Evolutionary conservation across 1,284 basidiomycete species (phyloP).

Genomic region (Puccinia horiana): DNA sequence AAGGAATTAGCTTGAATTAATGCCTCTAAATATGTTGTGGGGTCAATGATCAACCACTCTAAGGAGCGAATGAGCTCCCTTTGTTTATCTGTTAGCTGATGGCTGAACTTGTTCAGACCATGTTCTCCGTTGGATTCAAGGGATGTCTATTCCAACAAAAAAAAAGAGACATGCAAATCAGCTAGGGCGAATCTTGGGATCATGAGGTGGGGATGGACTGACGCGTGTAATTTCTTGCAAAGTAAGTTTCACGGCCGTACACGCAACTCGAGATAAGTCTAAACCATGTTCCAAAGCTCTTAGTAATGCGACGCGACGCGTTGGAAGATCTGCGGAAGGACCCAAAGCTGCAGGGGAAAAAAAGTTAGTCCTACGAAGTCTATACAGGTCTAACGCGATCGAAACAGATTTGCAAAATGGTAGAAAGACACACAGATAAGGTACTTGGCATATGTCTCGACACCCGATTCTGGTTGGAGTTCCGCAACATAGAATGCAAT

Average conservation of each 20-base stretch:
- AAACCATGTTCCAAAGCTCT: slow-evolving; percentile 43
- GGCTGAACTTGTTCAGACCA: slow-evolving; percentile 31
- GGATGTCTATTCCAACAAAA: not conserved
- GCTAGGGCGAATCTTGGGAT: not conserved
- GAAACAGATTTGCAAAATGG: not conserved
- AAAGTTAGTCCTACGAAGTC: not conserved
- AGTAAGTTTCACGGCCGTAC: slow-evolving; percentile 46
- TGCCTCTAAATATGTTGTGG: slow-evolving; percentile 66
- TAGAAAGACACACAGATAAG: slow-evolving; percentile 64
- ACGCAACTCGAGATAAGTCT: slow-evolving; percentile 42
- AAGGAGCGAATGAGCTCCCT: slow-evolving; percentile 76
- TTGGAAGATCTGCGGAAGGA: slow-evolving; percentile 28
- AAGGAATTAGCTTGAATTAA: slow-evolving; percentile 81
- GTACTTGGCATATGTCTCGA: slow-evolving; percentile 89
- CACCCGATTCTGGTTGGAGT: slow-evolving; percentile 79
- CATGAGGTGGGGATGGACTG: not conserved
- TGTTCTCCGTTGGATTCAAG: slow-evolving; percentile 31
- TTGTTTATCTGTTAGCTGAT: slow-evolving; percentile 46
- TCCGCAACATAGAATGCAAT: slow-evolving; percentile 93
- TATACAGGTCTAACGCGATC: not conserved
- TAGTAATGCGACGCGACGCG: slow-evolving; percentile 37
- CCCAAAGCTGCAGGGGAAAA: slow-evolving; percentile 37
- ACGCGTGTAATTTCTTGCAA: slow-evolving; percentile 41
- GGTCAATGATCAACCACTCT: slow-evolving; percentile 85
- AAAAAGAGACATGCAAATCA: not conserved